phyloP scores from a whole-genome alignment of 805 yeast species.

The Kodamaea lidongshanica region DNA sequence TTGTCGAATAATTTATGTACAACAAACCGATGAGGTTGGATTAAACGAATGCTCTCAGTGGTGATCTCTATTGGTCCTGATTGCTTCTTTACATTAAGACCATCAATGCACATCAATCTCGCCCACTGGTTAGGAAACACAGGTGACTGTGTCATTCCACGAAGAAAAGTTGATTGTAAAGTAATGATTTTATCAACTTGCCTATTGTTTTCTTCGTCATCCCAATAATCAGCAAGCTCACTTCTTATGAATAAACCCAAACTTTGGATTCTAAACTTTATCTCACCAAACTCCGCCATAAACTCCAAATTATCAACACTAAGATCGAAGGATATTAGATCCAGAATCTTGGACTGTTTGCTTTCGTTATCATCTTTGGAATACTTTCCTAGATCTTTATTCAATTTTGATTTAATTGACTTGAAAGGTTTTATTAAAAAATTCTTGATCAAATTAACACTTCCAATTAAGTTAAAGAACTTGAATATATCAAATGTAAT shows the following conservation, averaged over 20 bases:
- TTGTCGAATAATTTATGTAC: conserved; percentile 35
- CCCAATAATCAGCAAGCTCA: too few species aligned
- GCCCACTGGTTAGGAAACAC: conserved; percentile 42
- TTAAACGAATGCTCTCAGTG: conserved; percentile 23
- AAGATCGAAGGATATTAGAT: conserved; percentile 7
- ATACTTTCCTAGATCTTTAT: conserved; percentile 7
- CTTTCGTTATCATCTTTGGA: conserved; percentile 2
- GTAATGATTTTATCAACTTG: conserved; percentile 7
- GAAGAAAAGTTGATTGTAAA: conserved; percentile 20
- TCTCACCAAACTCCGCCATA: conserved; percentile 37
- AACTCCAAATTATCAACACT: conserved; percentile 15
- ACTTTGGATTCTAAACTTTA: conserved; percentile 44
- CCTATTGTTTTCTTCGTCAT: conserved; percentile 11
- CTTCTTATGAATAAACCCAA: too few species aligned
- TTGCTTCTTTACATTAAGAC: conserved; percentile 12
- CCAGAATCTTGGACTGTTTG: too few species aligned
- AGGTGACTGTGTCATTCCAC: conserved; percentile 52
- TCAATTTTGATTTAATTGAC: conserved; percentile 17
- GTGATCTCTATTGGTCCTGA: conserved; percentile 13
- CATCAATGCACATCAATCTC: conserved; percentile 37
- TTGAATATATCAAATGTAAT: conserved; percentile 25
- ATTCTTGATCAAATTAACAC: conserved; percentile 26
- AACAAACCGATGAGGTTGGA: conserved; percentile 36
- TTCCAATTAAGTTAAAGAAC: conserved; percentile 27
- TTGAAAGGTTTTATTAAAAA: conserved; percentile 26